Evolutionary conservation across 768 basidiomycete genomes (phyloP), one percentile per base, ranked within the genome.

Genomic region (Mrakia hoshinonis): DNA sequence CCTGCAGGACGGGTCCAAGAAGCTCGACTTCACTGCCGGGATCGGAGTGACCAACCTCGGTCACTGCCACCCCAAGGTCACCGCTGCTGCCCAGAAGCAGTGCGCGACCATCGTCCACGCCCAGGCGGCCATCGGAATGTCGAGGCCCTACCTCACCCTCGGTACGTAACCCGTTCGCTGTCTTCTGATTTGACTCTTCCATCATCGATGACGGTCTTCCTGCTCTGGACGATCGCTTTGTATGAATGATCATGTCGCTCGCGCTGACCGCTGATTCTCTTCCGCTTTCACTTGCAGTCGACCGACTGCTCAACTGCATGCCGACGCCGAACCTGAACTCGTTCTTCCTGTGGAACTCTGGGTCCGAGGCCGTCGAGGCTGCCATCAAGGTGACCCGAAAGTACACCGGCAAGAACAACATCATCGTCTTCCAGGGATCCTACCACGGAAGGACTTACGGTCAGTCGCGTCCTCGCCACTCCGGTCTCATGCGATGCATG

Each of bases 281-380:
- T 47, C 34, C 26, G 48, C 24, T 31, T 15, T 65, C 67, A n/a
- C 12, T 36, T 55, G 7, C 51, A 73, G 89, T 97, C 76, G 85
- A 95, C 79, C 85, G 85, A 68, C 84, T 97, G 9, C 81, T 95
- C 15, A 90, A 92, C 0, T 81, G 89, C 71, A 93, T 98, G 92
- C 94, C 94, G 2, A 82, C 94, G 80, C 84, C 87, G 0, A 93
- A 92, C 1, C 84, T 98, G 26, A 47, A 66, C 79, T 91, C 91
- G 31, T 97, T 97, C 84, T 96, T 93, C 85, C 91, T 96, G 81
- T 91, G 90, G 89, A 97, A 91, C 82, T 94, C 92, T 2, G 95
- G 95, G 2, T 88, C 91, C 0, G 95, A 98, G 79, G 95, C 93
- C 1, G 84, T 92, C 54, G 94, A 96, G 80, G 91, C 87, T 0